Percentiles rank a stretch among this genome's conserved stretches.
These are phyloP conservation scores for Omphalea diandra DNA, from an alignment of 441 rosid species.

Conservation along the genomic window DNA sequence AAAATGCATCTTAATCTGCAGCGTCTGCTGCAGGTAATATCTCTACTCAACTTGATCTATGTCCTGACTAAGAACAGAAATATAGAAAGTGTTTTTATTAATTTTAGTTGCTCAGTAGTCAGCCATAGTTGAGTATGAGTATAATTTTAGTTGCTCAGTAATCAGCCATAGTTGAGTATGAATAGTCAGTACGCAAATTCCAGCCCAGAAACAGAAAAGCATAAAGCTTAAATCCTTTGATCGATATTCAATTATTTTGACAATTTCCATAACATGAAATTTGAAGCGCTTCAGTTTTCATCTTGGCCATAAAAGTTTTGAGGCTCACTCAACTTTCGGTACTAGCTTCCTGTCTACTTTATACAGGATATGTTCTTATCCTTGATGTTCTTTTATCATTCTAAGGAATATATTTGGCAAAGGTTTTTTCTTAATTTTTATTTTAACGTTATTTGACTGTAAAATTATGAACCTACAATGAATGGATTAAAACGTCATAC, in stretches of 20 bases:
- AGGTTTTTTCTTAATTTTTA: no score
- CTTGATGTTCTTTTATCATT: not conserved
- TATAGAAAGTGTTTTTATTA: not conserved
- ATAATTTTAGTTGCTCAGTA: constrained; percentile 5
- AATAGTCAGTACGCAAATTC: not conserved
- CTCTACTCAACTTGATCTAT: constrained; percentile 3
- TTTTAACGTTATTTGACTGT: not conserved
- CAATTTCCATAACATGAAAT: not conserved
- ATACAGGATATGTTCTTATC: not conserved
- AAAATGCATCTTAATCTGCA: constrained; percentile 94
- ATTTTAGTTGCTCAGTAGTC: constrained; percentile 2
- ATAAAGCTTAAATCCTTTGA: not conserved
- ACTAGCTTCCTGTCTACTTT: not conserved
- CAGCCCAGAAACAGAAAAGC: not conserved
- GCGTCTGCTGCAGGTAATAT: constrained; percentile 78
- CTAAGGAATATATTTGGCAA: not conserved
- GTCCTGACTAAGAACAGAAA: not conserved
- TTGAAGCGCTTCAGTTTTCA: not conserved
- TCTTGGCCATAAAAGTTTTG: not conserved
- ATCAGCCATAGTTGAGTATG: not conserved
- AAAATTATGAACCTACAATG: not conserved
- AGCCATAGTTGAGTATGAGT: not conserved
- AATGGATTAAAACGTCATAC: not conserved
- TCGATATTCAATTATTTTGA: constrained; percentile 11
- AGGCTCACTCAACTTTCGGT: not conserved